These are phyloP conservation scores for Aureobasidium sp. DNA, from an alignment of 2,329 filamentous ascomycete species.

Conservation along the genomic window DNA sequence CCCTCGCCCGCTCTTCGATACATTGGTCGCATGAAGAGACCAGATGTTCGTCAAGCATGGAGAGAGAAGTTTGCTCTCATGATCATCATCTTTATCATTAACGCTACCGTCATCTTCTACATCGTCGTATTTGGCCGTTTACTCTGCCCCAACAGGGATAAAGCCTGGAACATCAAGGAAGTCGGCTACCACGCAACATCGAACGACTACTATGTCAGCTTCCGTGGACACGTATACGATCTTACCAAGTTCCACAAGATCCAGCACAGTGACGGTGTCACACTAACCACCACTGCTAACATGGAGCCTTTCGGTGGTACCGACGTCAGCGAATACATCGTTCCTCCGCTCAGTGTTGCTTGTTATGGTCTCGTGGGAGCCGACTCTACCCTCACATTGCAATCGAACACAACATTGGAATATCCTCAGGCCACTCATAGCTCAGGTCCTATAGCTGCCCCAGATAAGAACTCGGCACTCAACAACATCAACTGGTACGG, in stretches of 20 bases:
- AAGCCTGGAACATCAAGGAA: conserved; percentile 70
- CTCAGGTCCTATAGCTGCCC: conserved; percentile 54
- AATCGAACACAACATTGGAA: conserved; percentile 54
- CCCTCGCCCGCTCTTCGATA: conserved; percentile 75
- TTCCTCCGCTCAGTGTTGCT: conserved; percentile 63
- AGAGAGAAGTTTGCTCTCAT: conserved; percentile 86
- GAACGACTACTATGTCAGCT: conserved; percentile 77
- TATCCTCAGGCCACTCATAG: conserved; percentile 50
- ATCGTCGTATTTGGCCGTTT: conserved; percentile 79
- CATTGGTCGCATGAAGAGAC: conserved; percentile 90
- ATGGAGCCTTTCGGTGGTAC: conserved; percentile 75
- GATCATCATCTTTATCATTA: conserved; percentile 71
- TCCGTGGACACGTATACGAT: conserved; percentile 86
- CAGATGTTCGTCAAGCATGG: conserved; percentile 95
- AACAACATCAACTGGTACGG: conserved; percentile 67
- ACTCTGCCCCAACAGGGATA: conserved; percentile 84
- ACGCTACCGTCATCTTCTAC: conserved; percentile 79
- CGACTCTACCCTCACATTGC: conserved; percentile 47
- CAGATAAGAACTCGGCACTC: conserved; percentile 51
- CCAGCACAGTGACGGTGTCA: conserved; percentile 69
- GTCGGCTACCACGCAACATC: conserved; percentile 61
- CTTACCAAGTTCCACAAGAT: conserved; percentile 78
- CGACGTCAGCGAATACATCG: conserved; percentile 79
- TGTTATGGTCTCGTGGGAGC: conserved; percentile 65
- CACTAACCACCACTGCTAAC: conserved; percentile 48